These are phyloP conservation scores for Coccomyxa subellipsoidea DNA, from an alignment of 163 green algal genomes.

Conservation along the genomic window DNA sequence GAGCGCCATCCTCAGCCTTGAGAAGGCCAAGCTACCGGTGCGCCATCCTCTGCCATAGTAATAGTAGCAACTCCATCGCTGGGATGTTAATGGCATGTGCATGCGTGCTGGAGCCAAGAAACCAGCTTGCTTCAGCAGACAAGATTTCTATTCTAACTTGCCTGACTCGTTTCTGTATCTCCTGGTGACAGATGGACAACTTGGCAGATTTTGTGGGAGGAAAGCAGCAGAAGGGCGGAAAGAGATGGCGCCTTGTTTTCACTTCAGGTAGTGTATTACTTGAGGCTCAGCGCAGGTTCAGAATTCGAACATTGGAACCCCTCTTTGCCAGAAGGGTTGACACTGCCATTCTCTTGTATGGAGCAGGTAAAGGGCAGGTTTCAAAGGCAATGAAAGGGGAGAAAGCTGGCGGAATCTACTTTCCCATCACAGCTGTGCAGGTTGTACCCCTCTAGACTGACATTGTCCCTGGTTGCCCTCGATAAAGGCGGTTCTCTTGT, in stretches of 20 bases:
- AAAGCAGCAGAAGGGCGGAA: slow-evolving; percentile 29
- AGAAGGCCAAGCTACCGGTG: slow-evolving; percentile 55
- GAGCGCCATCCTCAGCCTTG: slow-evolving; percentile 42
- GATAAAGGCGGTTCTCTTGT: too few species aligned
- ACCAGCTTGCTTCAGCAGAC: too few species aligned
- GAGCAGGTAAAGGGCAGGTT: slow-evolving; percentile 38
- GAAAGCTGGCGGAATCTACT: slow-evolving; percentile 50
- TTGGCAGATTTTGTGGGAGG: slow-evolving; percentile 41
- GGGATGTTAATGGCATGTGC: not conserved
- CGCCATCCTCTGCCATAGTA: too few species aligned
- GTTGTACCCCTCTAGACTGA: not conserved
- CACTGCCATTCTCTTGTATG: slow-evolving; percentile 22
- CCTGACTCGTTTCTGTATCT: not conserved
- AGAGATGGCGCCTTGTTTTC: slow-evolving; percentile 58
- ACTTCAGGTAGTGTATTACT: slow-evolving; percentile 26
- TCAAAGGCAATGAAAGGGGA: slow-evolving; percentile 12
- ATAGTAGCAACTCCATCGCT: too few species aligned
- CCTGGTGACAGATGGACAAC: slow-evolving; percentile 26
- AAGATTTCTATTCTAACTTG: too few species aligned
- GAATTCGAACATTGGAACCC: too few species aligned
- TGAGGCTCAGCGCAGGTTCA: too few species aligned
- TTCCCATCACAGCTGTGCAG: slow-evolving; percentile 48
- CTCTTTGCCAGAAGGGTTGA: too few species aligned
- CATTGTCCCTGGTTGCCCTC: too few species aligned
- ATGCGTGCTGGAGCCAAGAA: too few species aligned